Evolutionary conservation across 805 yeast species (phyloP), one percentile per base, ranked within the genome.

Genomic region (Zygosaccharomyces pseudorouxii): DNA sequence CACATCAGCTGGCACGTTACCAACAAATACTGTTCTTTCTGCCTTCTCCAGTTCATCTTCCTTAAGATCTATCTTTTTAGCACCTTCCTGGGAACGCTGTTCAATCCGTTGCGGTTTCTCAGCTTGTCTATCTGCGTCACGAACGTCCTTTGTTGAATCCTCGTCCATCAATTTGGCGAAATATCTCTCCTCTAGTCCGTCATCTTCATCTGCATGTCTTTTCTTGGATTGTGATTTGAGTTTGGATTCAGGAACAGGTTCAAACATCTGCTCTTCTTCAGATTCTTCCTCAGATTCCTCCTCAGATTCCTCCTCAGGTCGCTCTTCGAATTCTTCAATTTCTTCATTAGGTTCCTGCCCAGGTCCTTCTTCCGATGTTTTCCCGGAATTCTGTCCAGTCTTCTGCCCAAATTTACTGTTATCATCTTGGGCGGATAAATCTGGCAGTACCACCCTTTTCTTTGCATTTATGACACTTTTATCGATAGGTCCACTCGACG

Each of bases 1-100:
- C 7, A 82, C 89, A 0, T 71, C 61, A 35, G 81, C 69, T 29
- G 86, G 79, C 11, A 92, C 78, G 65, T 93, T 93, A 38, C 97
- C 98, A 8, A 93, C 82, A 60, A 93, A 93, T 0, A 92, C 73
- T 0, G 96, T 89, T 57, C 84, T 77, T 55, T 85, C 88, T 5
- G 96, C 95, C 66, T 87, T 86, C 56, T 79, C 86, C 42, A 86
- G 71, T 63, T 89, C 96, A n/a, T 70, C 70, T 53, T 81, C 83
- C 62, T 82, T 82, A 51, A 84, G 67, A 67, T 84, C 84, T 40
- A 82, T 58, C 71, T 50, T 67, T 54, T 74, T 76, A 33, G 86
- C 84, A 55, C 14, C 55, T 20, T 55, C 47, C 38, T 57, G 55
- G 9, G 54, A 60, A n/a, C 56, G 55, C 23, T 3, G 23, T 14